Conservation (phyloP, 768 basidiomycete genomes). For the Trametes cinnabarina region DNA sequence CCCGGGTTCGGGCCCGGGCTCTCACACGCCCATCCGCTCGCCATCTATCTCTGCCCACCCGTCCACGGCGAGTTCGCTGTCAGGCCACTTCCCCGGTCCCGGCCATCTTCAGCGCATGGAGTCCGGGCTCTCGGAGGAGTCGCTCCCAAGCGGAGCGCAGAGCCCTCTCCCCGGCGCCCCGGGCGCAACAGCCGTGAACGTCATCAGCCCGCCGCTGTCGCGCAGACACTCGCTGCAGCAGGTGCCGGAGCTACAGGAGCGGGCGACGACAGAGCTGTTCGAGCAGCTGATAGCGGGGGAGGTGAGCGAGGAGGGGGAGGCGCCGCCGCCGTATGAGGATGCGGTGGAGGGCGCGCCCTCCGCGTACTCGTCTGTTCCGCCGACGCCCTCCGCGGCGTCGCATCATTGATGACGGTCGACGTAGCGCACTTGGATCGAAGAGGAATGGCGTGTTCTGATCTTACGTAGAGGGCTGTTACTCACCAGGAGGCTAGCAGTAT, state of each 20-base stretch:
- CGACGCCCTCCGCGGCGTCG: no score
- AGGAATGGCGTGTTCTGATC: no score
- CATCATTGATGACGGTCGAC: background rate
- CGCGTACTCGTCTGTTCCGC: no score
- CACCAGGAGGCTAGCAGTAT: no score
- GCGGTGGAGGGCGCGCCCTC: slow-evolving; percentile 5
- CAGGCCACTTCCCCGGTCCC: background rate
- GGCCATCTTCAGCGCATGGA: slow-evolving; percentile 4
- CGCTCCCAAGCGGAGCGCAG: slow-evolving; percentile 2
- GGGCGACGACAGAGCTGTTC: slow-evolving; percentile 47
- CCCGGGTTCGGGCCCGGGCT: background rate
- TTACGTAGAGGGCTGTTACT: no score
- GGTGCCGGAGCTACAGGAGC: slow-evolving; percentile 31
- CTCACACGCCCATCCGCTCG: slow-evolving; percentile 10
- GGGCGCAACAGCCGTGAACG: background rate
- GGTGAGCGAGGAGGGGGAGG: slow-evolving; percentile 78
- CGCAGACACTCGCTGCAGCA: slow-evolving; percentile 23
- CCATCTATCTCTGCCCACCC: slow-evolving; percentile 1
- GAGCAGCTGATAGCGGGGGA: slow-evolving; percentile 82
- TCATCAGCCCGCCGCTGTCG: slow-evolving; percentile 8
- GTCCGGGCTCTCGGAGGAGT: slow-evolving; percentile 8
- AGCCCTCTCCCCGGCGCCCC: background rate
- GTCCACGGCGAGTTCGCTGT: slow-evolving; percentile 8
- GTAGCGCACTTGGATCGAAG: no score
- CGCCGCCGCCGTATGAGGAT: slow-evolving; percentile 72